Evolutionary conservation across 805 yeast genomes (phyloP).

Genomic region (Yamadazyma tumulicola): DNA sequence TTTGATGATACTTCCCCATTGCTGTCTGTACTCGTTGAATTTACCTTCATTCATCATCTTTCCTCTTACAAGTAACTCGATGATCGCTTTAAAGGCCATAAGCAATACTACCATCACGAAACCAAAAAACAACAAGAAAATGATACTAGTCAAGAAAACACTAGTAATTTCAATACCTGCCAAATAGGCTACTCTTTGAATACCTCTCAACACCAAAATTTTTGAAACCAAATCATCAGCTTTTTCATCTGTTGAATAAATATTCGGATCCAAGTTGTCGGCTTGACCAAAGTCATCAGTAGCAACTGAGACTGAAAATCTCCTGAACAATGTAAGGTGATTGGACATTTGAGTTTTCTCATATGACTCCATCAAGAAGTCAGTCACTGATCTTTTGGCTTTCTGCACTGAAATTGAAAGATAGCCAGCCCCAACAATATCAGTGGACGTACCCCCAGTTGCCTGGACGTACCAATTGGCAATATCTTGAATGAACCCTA

Average conservation of each 20-base stretch:
- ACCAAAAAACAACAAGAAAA: conserved; percentile 75
- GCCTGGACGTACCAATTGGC: conserved; percentile 94
- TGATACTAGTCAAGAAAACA: conserved; percentile 81
- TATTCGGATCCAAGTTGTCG: conserved; percentile 38
- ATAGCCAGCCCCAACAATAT: conserved; percentile 60
- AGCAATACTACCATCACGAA: conserved; percentile 56
- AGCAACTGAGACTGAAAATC: conserved; percentile 24
- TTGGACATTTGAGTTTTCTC: conserved; percentile 8
- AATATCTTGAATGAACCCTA: conserved; percentile 72
- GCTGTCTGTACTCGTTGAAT: conserved; percentile 71
- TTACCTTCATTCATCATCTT: conserved; percentile 58
- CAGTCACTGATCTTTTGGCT: conserved; percentile 24
- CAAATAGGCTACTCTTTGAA: conserved; percentile 83
- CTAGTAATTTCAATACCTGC: conserved; percentile 85
- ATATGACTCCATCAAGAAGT: conserved; percentile 13
- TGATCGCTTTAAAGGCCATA: conserved; percentile 62
- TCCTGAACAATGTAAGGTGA: conserved; percentile 14
- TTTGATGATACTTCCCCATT: conserved; percentile 82
- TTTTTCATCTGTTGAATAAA: conserved; percentile 73
- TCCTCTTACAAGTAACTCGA: conserved; percentile 59
- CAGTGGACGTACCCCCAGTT: conserved; percentile 87
- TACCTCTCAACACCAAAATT: conserved; percentile 82
- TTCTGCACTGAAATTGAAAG: conserved; percentile 87
- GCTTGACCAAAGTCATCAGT: conserved; percentile 45
- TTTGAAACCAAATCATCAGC: conserved; percentile 55